Base-by-base conservation (phyloP, 1,284 basidiomycete species). In the Ustilago bromivora region DNA sequence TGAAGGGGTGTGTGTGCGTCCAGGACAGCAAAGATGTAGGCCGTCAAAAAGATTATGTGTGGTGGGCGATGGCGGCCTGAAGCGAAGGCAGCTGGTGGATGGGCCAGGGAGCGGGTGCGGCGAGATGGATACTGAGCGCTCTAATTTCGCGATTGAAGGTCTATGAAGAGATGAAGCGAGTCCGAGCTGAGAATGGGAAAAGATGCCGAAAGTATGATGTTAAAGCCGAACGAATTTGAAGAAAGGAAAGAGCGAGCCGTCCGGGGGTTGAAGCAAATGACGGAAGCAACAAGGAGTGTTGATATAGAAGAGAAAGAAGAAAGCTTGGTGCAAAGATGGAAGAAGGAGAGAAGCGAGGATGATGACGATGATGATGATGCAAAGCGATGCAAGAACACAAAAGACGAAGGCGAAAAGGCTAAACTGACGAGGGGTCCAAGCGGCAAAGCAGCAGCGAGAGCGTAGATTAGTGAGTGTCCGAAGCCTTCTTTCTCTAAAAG, bases 231-330 rank as follows among this genome's bases (percentile, higher is more conserved):
- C 13, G 41, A 51, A 51, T 11, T 31, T 19, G 46, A 49, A 19
- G n/a, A 6, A 41, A n/a, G 35, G 31, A 31, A 43, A 7, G 32
- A 47, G 38, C 31, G 38, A 41, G n/a, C 31, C 66, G 66, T 68
- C 57, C 62, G 66, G 60, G 40, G 66, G 66, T 68, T 62, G 60
- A 62, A 62, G 55, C 61, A 59, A 67, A 34, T 40, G 52, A 54
- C 28, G 34, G 35, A 41, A 40, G 61, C 51, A 11, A 57, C 51
- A 11, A 51, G 7, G 15, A 8, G 34, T 7, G 58, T 53, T 19
- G 46, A 46, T 23, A 32, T 53, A 47, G 46, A 40, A 63, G 36
- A 35, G n/a, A 12, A 52, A 53, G 55, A 53, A 41, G 41, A 54
- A 51, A 38, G 19, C 31, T n/a, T 17, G 59, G 46, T 41, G 59